Base-by-base conservation (phyloP, 129 eudicot species). In the Lonicera japonica region DNA sequence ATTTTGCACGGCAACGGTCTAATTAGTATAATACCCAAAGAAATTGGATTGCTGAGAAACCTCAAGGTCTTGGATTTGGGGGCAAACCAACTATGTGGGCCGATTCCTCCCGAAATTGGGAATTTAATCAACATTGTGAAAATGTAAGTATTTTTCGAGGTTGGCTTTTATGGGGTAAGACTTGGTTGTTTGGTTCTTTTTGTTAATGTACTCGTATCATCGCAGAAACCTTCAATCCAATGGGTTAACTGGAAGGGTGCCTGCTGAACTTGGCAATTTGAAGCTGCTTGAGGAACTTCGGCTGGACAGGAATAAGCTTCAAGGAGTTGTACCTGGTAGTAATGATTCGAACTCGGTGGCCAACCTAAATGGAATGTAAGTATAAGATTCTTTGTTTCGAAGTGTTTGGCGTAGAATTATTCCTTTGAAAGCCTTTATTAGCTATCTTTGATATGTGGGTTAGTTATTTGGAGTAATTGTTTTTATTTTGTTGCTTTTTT, bases 171-270 rank as follows among this genome's bases (percentile, higher is more conserved):
- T 43, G 13, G 13, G 1, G 13, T 43, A 14, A 14, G 50, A n/a
- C 13, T 43, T 43, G 2, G 1, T 43, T 43, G 50, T 43, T 43
- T 43, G 50, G 50, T 43, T 53, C 43, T 1, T 21, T 45, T 4
- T 60, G 65, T 25, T 39, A 43, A 2, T 13, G n/a, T 19, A n/a
- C 18, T 20, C 8, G 13, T 22, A 18, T 46, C 2, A 54, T 17
- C 75, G 34, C 75, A 94, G 96, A 75, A 88, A 94, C 78, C 83
- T 94, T 61, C 91, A 94, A 71, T 80, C 87, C 11, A 94, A 94
- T 77, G 92, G 78, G 60, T 77, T 94, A 60, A 85, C 89, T 18
- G 96, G 99, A 53, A 80, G 58, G 54, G 25, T 94, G 74, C 96
- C 96, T 63, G 29, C 62, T 21, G 95, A 88, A 79, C 85, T 94